Conservation (phyloP, 1,284 basidiomycete species). For the Ceratobasidium sp. region DNA sequence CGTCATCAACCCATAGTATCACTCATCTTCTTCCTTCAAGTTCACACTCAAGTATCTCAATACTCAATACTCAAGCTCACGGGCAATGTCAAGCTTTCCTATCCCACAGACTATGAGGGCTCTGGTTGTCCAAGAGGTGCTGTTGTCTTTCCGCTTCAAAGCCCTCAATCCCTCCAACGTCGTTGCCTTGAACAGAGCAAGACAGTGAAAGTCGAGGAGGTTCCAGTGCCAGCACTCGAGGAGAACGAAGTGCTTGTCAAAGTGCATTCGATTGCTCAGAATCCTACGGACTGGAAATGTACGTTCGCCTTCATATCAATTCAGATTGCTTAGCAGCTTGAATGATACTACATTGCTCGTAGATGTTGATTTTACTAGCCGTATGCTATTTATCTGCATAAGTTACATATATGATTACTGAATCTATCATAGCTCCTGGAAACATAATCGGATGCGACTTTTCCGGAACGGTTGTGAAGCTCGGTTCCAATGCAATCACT, state of each 20-base stretch:
- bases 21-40: no score
- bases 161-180: neutral
- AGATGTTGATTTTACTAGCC: conserved; percentile 30
- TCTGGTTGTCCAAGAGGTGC: conserved; percentile 31
- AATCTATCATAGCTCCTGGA: conserved; percentile 48
- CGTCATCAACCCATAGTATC: no score
- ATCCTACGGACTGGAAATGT: conserved; percentile 54
- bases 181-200: conserved; percentile 16
- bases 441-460: conserved; percentile 57
- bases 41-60: no score
- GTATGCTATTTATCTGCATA: neutral
- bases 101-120: conserved; percentile 36
- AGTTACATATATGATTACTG: neutral
- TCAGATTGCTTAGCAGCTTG: no score
- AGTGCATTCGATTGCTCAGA: conserved; percentile 51
- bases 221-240: conserved; percentile 47
- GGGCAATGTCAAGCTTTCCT: no score
- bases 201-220: conserved; percentile 33
- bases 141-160: neutral
- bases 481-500: conserved; percentile 47
- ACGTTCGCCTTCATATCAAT: no score
- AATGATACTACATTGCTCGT: neutral
- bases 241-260: conserved; percentile 51
- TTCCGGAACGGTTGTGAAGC: conserved; percentile 53
- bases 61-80: no score